phyloP scores from a whole-genome alignment of 306 rosid genomes.

The Castanospermum australe region DNA sequence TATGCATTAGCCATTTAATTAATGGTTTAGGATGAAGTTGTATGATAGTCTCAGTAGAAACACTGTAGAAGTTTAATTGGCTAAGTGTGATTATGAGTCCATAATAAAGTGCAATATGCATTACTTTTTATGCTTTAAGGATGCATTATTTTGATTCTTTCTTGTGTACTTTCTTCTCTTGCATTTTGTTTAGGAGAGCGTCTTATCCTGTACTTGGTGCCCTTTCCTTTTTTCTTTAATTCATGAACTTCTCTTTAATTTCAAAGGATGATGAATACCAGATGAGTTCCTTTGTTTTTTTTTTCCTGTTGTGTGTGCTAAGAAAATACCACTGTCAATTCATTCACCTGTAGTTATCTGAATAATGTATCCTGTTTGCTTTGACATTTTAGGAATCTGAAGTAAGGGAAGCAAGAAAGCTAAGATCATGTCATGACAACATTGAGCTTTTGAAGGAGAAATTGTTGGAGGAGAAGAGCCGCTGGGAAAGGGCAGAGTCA shows the following conservation, averaged over 20 bases:
- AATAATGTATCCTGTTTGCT: constrained; percentile 24
- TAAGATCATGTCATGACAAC: constrained; percentile 73
- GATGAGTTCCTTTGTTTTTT: not conserved
- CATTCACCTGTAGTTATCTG: constrained; percentile 2
- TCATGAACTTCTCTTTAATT: not conserved
- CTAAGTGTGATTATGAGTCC: not conserved
- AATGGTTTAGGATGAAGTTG: not conserved
- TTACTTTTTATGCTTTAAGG: not conserved
- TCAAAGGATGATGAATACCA: not conserved
- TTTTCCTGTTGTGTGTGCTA: not conserved
- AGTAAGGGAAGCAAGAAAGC: constrained; percentile 88
- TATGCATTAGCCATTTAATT: not conserved
- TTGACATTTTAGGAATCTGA: constrained; percentile 78
- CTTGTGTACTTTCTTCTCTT: not conserved
- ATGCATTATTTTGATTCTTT: not conserved
- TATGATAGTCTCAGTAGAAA: not conserved
- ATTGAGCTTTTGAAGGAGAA: constrained; percentile 80
- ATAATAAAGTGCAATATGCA: not conserved
- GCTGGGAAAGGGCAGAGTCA: constrained; percentile 71
- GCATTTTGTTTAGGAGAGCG: not conserved
- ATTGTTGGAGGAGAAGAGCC: constrained; percentile 70
- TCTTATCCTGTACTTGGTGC: not conserved
- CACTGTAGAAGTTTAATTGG: not conserved
- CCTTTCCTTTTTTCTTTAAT: not conserved
- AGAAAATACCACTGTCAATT: not conserved